Percentiles rank a stretch among this genome's conserved stretches.
These are phyloP conservation scores for Cryptosporidium sp. DNA, from an alignment of 169 alveolate species.

Conservation along the genomic window DNA sequence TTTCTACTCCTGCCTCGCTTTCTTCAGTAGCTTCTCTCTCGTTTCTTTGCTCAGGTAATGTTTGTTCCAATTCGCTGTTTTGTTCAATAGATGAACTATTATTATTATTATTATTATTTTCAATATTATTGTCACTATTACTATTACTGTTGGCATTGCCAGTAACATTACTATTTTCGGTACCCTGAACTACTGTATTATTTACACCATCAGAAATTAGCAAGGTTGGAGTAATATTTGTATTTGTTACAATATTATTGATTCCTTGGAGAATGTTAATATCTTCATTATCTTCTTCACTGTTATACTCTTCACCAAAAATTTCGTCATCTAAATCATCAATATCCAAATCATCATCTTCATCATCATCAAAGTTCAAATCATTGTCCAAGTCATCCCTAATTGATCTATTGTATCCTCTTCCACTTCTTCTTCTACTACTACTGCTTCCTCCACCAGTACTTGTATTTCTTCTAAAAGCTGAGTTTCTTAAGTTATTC, in stretches of 20 bases:
- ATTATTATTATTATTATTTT: not conserved
- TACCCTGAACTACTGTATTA: not conserved
- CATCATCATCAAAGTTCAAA: slow-evolving; percentile 41
- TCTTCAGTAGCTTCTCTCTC: not conserved
- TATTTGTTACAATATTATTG: slow-evolving; percentile 8
- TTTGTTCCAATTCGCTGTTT: not conserved
- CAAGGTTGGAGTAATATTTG: slow-evolving; percentile 10
- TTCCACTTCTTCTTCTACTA: slow-evolving; percentile 31
- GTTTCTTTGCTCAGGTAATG: not conserved
- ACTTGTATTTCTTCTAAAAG: slow-evolving; percentile 26
- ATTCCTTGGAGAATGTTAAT: slow-evolving; percentile 38
- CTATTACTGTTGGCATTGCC: not conserved
- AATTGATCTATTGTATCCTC: slow-evolving; percentile 28
- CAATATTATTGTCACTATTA: not conserved
- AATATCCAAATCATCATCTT: slow-evolving; percentile 18
- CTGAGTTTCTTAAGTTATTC: slow-evolving; percentile 32
- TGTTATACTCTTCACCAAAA: slow-evolving; percentile 43
- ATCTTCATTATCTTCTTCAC: slow-evolving; percentile 46
- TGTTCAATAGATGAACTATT: not conserved
- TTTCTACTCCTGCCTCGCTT: not conserved
- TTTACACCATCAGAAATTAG: not conserved
- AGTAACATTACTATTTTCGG: slow-evolving; percentile 1
- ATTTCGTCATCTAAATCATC: slow-evolving; percentile 53
- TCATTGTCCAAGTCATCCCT: slow-evolving; percentile 9
- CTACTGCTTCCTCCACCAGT: slow-evolving; percentile 3